Evolutionary conservation across 208 protist genomes (phyloP), one percentile per base, ranked within the genome.

Genomic region (Leishmania guyanensis): DNA sequence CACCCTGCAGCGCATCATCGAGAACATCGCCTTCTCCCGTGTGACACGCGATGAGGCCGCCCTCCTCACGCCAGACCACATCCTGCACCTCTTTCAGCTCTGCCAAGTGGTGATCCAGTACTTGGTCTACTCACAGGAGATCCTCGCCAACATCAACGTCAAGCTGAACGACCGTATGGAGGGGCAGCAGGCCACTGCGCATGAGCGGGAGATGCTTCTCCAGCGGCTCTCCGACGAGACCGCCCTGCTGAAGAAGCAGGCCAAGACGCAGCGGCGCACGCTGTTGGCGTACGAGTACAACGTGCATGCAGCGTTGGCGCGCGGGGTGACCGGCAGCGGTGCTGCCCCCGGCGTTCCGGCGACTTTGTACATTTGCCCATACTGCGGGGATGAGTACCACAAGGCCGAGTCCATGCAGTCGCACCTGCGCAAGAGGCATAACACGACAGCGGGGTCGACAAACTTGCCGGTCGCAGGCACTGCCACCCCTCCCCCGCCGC

Each of bases 401-500:
- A 97, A 97, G 86, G 81, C 84, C 16, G 94, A 97, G 83, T 96
- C 94, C 43, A 89, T 97, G 73, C 93, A 96, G 83, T 97, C 94
- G 53, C 94, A 97, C 78, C 88, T 97, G 77, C 92, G 94, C 75
- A 97, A 97, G 89, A 86, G 94, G 22, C 94, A 97, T 56, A 56
- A 36, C 74, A 62, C 69, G 2, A 17, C 88, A 66, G 56, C 71
- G 3, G 22, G 78, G 51, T 33, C 71, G 9, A 14, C 68, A 16
- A 68, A 26, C 6, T 22, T 39, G 53, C 33, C 33, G 17, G 50
- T 60, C 53, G 54, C 48, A 39, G 73, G 9, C 20, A 74, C 71
- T 33, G 6, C 72, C 33, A 56, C 56, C 60, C 26, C 62, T 26
- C 48, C 58, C 26, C 50, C 43, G 17, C 6, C 22, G 72, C 53